Evolutionary conservation across 352 stramenopile species (phyloP).

Genomic region (Phytopythium helicoides): DNA sequence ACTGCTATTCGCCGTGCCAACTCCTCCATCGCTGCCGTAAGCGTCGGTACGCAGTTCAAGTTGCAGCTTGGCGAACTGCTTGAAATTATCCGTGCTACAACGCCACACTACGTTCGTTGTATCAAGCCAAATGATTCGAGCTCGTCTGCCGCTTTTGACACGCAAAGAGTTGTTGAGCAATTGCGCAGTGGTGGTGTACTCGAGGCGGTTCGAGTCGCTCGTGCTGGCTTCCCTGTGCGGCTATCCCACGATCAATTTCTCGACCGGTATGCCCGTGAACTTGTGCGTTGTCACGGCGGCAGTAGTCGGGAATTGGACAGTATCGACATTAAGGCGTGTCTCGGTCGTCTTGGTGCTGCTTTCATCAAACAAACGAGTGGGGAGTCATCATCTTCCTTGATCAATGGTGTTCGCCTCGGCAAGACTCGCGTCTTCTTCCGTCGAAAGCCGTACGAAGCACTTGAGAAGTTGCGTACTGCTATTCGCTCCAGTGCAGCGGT

Average conservation of each 20-base stretch:
- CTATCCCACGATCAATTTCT: constrained; percentile 81
- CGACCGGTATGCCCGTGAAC: constrained; percentile 55
- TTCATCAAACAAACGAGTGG: neutral
- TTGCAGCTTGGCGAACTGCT: constrained; percentile 94
- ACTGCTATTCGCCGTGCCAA: constrained; percentile 32
- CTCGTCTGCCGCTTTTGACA: constrained; percentile 70
- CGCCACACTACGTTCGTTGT: constrained; percentile 98
- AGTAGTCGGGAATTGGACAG: constrained; percentile 2
- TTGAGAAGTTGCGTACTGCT: constrained; percentile 69
- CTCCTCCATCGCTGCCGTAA: constrained; percentile 65
- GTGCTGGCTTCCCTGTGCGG: constrained; percentile 81
- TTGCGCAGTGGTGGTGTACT: constrained; percentile 84
- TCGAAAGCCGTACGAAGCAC: constrained; percentile 91
- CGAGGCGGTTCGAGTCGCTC: constrained; percentile 83
- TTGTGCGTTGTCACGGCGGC: constrained; percentile 24
- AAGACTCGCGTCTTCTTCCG: constrained; percentile 94
- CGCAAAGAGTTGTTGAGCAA: constrained; percentile 75
- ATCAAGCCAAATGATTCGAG: constrained; percentile 97
- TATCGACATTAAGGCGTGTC: constrained; percentile 6
- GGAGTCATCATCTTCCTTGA: neutral
- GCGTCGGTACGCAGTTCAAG: constrained; percentile 92
- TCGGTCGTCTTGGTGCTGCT: neutral
- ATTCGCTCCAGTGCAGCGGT: constrained; percentile 30
- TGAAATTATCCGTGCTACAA: constrained; percentile 91
- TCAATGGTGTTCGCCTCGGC: constrained; percentile 70